phyloP scores from a whole-genome alignment of 148 eudicot species.

The Silene uniflora region DNA sequence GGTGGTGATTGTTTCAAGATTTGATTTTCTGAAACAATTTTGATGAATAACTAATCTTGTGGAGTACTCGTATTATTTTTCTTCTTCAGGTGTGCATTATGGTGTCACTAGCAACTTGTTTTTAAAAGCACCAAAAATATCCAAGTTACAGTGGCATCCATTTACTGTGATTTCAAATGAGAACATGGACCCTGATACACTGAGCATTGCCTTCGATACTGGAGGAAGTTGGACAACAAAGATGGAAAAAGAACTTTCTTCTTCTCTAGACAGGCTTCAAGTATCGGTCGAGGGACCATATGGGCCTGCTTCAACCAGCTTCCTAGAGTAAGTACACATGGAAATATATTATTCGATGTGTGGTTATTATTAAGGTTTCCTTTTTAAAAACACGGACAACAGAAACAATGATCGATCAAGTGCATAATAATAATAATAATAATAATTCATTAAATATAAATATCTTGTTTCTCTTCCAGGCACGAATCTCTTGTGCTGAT shows the following conservation, averaged over 20 bases:
- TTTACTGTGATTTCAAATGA: constrained; percentile 52
- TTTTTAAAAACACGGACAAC: too few relatives aligned
- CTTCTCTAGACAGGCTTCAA: constrained; percentile 31
- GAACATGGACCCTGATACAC: constrained; percentile 43
- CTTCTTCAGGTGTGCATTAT: constrained; percentile 42
- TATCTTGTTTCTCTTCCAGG: constrained; percentile 18
- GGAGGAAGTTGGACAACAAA: constrained; percentile 46
- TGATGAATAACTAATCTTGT: not conserved
- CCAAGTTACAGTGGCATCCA: constrained; percentile 80
- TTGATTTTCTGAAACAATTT: not conserved
- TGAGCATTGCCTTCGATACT: constrained; percentile 44
- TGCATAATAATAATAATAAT: too few relatives aligned
- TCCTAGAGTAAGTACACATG: constrained; percentile 25
- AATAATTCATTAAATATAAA: not conserved
- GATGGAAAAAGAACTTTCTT: constrained; percentile 32
- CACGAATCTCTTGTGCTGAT: constrained; percentile 34
- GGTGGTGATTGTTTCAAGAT: constrained; percentile 24
- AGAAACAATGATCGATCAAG: too few relatives aligned
- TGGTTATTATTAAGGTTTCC: not conserved
- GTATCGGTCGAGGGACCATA: constrained; percentile 48
- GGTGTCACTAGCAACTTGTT: constrained; percentile 63
- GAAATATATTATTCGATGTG: not conserved
- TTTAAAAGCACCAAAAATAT: constrained; percentile 54
- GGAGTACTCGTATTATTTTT: too few relatives aligned
- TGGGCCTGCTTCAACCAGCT: constrained; percentile 40